phyloP scores from a whole-genome alignment of 495 filamentous ascomycete genomes.

The Xylaria palmicola region DNA sequence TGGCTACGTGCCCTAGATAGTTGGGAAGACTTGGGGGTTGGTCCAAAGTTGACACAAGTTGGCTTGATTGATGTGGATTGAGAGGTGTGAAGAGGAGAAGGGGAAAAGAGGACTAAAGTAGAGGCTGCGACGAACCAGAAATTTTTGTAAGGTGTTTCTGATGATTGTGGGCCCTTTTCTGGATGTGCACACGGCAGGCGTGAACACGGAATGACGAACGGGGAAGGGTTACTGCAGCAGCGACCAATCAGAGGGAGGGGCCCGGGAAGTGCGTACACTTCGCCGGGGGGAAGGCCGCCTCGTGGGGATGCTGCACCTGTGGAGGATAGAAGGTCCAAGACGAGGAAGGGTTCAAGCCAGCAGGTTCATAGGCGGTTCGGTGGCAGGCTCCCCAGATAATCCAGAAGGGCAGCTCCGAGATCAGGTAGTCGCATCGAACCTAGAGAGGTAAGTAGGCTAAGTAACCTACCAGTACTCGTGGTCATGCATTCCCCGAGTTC shows the following conservation, averaged over 20 bases:
- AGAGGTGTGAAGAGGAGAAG: slow-evolving; percentile 46
- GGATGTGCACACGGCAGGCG: slow-evolving; percentile 29
- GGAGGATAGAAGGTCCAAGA: too few species aligned
- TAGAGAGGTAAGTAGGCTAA: too few species aligned
- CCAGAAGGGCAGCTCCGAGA: too few species aligned
- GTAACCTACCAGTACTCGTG: too few species aligned
- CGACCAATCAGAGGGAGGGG: slow-evolving; percentile 6
- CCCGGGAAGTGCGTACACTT: background rate
- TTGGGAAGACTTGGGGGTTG: slow-evolving; percentile 37
- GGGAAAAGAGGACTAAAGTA: slow-evolving; percentile 36
- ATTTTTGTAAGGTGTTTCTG: slow-evolving; percentile 52
- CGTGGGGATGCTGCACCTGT: too few species aligned
- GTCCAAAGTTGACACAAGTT: slow-evolving; percentile 37
- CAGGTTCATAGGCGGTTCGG: too few species aligned
- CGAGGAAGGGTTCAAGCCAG: too few species aligned
- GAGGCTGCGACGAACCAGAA: slow-evolving; percentile 39
- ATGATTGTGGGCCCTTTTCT: slow-evolving; percentile 31
- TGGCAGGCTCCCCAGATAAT: too few species aligned
- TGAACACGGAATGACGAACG: slow-evolving; percentile 12
- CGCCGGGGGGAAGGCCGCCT: too few species aligned
- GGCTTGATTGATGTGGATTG: slow-evolving; percentile 46
- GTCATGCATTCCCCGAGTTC: too few species aligned
- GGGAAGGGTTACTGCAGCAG: slow-evolving; percentile 15
- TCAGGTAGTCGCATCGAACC: too few species aligned
- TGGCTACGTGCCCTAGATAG: slow-evolving; percentile 89